Evolutionary conservation across 148 eudicot genomes (phyloP).

Genomic region (Rhododendron williamsianum): DNA sequence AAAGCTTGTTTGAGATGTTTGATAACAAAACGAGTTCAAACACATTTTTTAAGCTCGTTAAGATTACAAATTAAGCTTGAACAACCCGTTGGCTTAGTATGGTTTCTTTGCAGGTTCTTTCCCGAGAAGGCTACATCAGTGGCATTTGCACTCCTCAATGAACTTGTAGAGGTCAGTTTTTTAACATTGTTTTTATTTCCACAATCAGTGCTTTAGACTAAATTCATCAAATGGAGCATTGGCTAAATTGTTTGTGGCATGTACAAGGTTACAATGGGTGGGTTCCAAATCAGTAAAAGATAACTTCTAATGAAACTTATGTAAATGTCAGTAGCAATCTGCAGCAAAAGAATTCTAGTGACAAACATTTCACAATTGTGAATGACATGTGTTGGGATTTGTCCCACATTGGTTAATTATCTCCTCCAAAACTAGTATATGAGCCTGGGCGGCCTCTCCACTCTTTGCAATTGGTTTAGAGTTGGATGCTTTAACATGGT

Average conservation of each 20-base stretch:
- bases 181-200: not conserved
- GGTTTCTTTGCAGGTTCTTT: slow-evolving; percentile 38
- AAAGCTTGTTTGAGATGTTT: not conserved
- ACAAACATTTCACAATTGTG: not conserved
- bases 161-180: slow-evolving; percentile 54
- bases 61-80: not conserved
- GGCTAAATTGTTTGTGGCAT: not conserved
- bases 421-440: too few relatives aligned
- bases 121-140: slow-evolving; percentile 61
- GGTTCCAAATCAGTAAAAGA: not conserved
- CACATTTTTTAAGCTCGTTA: not conserved
- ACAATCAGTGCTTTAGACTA: not conserved
- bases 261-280: not conserved
- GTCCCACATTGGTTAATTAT: too few relatives aligned
- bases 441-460: too few relatives aligned
- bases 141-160: slow-evolving; percentile 51
- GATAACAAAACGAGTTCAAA: not conserved
- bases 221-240: not conserved
- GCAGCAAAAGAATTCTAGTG: not conserved
- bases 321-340: not conserved
- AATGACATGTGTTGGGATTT: not conserved
- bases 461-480: too few relatives aligned
- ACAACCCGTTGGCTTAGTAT: not conserved
- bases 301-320: not conserved
- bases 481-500: too few relatives aligned